Conservation (phyloP, 2,329 filamentous ascomycete genomes). For the Mariannaea elegans region DNA sequence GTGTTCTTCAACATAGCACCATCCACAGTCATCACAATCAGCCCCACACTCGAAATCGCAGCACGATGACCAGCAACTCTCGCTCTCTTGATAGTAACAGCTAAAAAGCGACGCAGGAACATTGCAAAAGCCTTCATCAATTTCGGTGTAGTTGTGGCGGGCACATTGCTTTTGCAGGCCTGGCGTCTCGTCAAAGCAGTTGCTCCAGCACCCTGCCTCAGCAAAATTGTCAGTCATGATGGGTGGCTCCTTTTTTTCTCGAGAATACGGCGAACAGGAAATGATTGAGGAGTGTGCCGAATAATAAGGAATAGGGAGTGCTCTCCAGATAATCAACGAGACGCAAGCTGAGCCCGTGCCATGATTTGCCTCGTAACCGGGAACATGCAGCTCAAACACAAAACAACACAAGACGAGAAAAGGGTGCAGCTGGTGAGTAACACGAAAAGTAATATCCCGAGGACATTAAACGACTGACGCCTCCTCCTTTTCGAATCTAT, state of each 20-base stretch:
- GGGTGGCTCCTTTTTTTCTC: background rate
- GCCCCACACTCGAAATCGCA: background rate
- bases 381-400: background rate
- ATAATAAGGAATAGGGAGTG: background rate
- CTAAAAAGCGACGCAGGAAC: background rate
- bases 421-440: slow-evolving; percentile 8
- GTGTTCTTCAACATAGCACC: background rate
- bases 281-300: too few species aligned
- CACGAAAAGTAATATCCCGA: background rate
- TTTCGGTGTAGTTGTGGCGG: background rate
- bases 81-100: background rate
- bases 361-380: background rate
- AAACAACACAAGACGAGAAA: slow-evolving; percentile 6
- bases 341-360: background rate
- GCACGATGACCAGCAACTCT: background rate
- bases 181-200: background rate
- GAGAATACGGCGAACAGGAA: too few species aligned
- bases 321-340: background rate
- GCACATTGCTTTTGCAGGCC: background rate
- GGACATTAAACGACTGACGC: background rate
- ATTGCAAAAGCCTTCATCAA: background rate
- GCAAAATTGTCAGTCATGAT: slow-evolving; percentile 26
- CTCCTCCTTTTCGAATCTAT: slow-evolving; percentile 5
- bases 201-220: slow-evolving; percentile 18
- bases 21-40: background rate